Evolutionary conservation across 177 flowering plant species (phyloP).

Genomic region (Vitis hybrid): DNA sequence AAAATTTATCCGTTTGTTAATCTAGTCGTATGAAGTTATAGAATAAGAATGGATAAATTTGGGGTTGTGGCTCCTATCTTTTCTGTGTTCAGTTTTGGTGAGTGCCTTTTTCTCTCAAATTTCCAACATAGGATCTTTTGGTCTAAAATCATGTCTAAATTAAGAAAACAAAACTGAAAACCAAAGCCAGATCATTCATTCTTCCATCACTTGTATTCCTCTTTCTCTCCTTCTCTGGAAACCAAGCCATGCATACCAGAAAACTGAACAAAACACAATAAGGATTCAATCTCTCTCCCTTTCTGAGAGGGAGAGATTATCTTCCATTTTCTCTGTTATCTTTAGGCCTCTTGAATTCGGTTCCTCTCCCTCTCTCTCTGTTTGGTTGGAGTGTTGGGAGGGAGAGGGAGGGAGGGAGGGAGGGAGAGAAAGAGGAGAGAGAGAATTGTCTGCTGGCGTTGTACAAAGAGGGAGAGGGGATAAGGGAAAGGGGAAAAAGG

Average conservation of each 20-base stretch:
- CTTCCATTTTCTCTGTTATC: slow-evolving; percentile 1
- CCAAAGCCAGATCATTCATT: neutral
- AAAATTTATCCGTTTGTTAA: too few relatives aligned
- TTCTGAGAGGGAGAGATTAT: neutral
- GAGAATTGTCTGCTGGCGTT: neutral
- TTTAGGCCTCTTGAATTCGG: neutral
- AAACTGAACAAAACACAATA: neutral
- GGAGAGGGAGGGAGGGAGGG: slow-evolving; percentile 28
- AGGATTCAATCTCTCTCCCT: neutral
- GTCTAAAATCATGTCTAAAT: too few relatives aligned
- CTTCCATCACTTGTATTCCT: neutral
- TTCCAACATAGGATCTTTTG: too few relatives aligned
- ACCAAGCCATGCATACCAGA: neutral
- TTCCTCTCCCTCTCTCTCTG: neutral
- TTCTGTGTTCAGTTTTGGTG: too few relatives aligned
- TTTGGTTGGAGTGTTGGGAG: neutral
- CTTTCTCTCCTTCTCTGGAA: neutral
- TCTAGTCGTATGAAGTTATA: too few relatives aligned
- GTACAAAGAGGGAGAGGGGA: too few relatives aligned
- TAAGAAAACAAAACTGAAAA: too few relatives aligned
- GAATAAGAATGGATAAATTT: too few relatives aligned
- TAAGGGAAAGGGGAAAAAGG: too few relatives aligned
- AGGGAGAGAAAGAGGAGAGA: neutral
- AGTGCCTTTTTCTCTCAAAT: too few relatives aligned
- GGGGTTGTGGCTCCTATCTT: too few relatives aligned